These are phyloP conservation scores for Fusarium drepaniforme DNA, from an alignment of 2,329 filamentous ascomycete species.

Conservation along the genomic window DNA sequence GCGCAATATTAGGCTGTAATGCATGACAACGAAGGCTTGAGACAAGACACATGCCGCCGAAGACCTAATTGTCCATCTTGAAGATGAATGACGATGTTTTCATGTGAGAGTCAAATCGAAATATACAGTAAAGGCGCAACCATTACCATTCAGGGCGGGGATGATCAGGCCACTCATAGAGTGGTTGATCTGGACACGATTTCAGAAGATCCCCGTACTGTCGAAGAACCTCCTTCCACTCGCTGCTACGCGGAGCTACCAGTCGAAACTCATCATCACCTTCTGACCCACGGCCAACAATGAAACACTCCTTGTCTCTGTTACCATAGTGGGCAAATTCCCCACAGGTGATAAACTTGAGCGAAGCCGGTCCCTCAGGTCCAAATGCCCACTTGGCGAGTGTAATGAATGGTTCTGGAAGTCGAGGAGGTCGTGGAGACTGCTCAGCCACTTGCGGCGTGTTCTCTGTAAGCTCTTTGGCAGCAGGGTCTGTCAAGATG, in stretches of 20 bases:
- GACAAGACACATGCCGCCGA: neutral
- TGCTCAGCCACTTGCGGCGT: neutral
- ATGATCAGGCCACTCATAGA: neutral
- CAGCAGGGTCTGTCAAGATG: no score
- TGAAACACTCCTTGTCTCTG: neutral
- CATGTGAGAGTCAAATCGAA: neutral
- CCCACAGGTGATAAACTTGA: conserved; percentile 6
- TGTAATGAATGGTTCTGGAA: neutral
- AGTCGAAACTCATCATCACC: neutral
- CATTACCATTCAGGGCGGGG: neutral
- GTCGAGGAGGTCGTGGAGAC: neutral
- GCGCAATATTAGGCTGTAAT: neutral
- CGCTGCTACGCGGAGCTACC: neutral
- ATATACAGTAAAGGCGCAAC: rapidly evolving
- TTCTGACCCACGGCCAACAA: neutral
- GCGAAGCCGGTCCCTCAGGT: neutral
- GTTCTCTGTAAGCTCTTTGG: neutral
- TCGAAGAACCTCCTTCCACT: neutral
- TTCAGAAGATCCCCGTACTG: neutral
- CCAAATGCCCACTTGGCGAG: conserved; percentile 17
- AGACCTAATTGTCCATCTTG: neutral
- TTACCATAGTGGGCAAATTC: neutral
- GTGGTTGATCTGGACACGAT: neutral
- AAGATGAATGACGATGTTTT: neutral
- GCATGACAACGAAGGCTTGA: neutral